Conservation (phyloP, 192 early-diverging fungal genomes). For the Coemansia sp. region DNA sequence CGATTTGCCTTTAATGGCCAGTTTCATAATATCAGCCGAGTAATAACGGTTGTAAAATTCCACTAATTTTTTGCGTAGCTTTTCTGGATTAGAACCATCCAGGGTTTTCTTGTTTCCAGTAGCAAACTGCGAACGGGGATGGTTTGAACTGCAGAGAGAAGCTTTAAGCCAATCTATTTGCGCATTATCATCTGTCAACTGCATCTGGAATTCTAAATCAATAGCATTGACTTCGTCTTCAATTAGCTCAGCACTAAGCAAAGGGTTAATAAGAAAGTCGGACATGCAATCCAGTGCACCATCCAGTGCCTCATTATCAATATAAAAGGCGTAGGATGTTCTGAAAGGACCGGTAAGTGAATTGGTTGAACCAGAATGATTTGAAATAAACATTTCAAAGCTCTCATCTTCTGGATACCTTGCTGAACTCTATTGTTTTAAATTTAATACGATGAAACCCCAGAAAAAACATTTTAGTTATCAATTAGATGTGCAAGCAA, state of each 20-base stretch:
- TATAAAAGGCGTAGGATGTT: conserved; percentile 15
- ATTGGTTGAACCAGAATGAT: conserved; percentile 26
- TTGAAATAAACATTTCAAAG: conserved; percentile 56
- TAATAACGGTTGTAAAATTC: conserved; percentile 85
- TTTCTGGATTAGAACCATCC: conserved; percentile 32
- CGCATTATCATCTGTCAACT: conserved; percentile 63
- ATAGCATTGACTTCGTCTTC: conserved; percentile 88
- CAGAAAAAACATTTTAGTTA: no score
- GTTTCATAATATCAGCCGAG: conserved; percentile 88
- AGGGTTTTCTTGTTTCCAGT: conserved; percentile 83
- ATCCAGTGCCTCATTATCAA: conserved; percentile 49
- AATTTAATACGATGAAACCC: no score
- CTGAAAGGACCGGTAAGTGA: conserved; percentile 14
- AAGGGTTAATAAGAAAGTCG: conserved; percentile 84
- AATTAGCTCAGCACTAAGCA: conserved; percentile 76
- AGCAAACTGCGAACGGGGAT: conserved; percentile 81
- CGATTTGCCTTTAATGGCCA: conserved; percentile 80
- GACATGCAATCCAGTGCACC: conserved; percentile 65
- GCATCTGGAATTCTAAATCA: conserved; percentile 87
- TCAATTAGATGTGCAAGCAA: no score
- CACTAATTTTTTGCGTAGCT: conserved; percentile 72
- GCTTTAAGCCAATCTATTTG: background rate
- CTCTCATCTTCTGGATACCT: conserved; percentile 63
- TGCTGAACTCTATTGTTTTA: no score
- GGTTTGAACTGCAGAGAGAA: conserved; percentile 51